Evolutionary conservation across 352 stramenopile genomes (phyloP).

Genomic region (Phytophthora crassamura): DNA sequence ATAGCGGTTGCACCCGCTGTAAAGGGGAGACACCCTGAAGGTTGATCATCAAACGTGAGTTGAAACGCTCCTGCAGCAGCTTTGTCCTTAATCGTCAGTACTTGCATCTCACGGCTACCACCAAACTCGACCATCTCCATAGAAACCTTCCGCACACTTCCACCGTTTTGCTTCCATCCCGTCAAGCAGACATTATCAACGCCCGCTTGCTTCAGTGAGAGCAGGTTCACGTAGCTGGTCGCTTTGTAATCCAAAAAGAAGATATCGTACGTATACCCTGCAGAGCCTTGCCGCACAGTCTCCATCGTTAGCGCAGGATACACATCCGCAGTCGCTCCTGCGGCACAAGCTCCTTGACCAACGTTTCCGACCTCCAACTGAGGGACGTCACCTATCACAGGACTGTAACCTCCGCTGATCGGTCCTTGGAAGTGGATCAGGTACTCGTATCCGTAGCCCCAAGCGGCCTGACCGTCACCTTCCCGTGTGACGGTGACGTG

Average conservation of each 20-base stretch:
- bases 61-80: constrained; percentile 41
- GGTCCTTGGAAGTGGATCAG: constrained; percentile 68
- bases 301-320: constrained; percentile 72
- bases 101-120: constrained; percentile 70
- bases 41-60: constrained; percentile 54
- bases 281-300: constrained; percentile 63
- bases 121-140: constrained; percentile 56
- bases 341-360: constrained; percentile 45
- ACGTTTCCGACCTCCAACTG: constrained; percentile 63
- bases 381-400: constrained; percentile 64
- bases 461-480: constrained; percentile 65
- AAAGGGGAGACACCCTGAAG: constrained; percentile 50
- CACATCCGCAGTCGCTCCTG: constrained; percentile 39
- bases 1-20: constrained; percentile 32
- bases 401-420: constrained; percentile 58
- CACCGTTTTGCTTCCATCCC: constrained; percentile 41
- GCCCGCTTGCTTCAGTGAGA: constrained; percentile 45
- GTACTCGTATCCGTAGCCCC: constrained; percentile 86
- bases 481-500: constrained; percentile 74
- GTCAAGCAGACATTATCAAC: constrained; percentile 25
- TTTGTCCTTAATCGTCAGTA: constrained; percentile 48
- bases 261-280: constrained; percentile 79
- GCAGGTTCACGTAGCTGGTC: constrained; percentile 31
- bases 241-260: constrained; percentile 67
- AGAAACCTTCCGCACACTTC: constrained; percentile 52